Evolutionary conservation across 2,329 filamentous ascomycete genomes (phyloP).

Genomic region (Penicillium sp.): DNA sequence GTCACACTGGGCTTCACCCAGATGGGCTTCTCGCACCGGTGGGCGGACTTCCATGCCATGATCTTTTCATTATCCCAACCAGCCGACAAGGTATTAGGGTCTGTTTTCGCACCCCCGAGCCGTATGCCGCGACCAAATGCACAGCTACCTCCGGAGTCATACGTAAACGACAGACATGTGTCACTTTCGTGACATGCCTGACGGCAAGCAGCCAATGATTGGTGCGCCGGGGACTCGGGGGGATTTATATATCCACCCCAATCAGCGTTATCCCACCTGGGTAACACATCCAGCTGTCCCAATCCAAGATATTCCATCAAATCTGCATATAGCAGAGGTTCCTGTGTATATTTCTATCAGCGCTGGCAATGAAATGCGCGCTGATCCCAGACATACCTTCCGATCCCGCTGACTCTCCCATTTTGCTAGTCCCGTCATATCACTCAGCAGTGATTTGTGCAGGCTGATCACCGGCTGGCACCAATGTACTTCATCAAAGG

Average conservation of each 20-base stretch:
- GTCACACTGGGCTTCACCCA: constrained; percentile 30
- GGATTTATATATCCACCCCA: constrained; percentile 32
- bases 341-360: constrained; percentile 8
- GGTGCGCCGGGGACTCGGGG: constrained; percentile 27
- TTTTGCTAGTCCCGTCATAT: constrained; percentile 51
- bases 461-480: constrained; percentile 52
- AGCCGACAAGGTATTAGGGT: constrained; percentile 17
- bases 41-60: constrained; percentile 16
- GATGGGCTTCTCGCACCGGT: constrained; percentile 20
- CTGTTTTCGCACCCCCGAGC: constrained; percentile 19
- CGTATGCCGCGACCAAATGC: constrained; percentile 25
- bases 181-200: constrained; percentile 24
- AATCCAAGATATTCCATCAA: constrained; percentile 31
- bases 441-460: constrained; percentile 49
- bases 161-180: constrained; percentile 29
- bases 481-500: constrained; percentile 49
- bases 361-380: not conserved
- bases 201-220: constrained; percentile 30
- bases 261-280: constrained; percentile 38
- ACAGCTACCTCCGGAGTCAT: constrained; percentile 22
- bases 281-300: constrained; percentile 17
- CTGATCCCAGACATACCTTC: constrained; percentile 18
- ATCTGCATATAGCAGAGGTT: constrained; percentile 29
- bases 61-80: constrained; percentile 32
- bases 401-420: constrained; percentile 34